phyloP scores from a whole-genome alignment of 768 basidiomycete species.

The Myochromella boudieri region DNA sequence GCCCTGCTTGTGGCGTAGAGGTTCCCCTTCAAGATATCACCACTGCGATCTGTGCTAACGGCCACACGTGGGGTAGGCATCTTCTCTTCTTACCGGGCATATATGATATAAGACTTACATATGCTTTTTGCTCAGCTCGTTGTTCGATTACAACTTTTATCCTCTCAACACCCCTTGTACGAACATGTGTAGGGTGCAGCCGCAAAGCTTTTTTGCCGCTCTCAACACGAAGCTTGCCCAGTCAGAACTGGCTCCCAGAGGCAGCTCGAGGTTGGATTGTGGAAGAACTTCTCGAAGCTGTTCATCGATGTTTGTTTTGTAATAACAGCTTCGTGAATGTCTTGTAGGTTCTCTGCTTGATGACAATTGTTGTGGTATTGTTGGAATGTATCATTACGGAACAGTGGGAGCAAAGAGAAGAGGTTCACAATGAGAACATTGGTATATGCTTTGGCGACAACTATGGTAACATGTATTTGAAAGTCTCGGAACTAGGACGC shows the following conservation, averaged over 20 bases:
- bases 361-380: neutral
- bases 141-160: conserved; percentile 83
- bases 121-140: conserved; percentile 47
- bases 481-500: too few species aligned
- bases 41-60: conserved; percentile 63
- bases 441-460: neutral
- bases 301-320: conserved; percentile 69
- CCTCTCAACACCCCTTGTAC: conserved; percentile 72
- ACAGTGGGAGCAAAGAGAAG: too few species aligned
- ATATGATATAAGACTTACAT: conserved; percentile 15
- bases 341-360: conserved; percentile 32
- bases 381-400: neutral
- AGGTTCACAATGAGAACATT: too few species aligned
- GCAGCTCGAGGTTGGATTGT: conserved; percentile 63
- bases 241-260: conserved; percentile 42
- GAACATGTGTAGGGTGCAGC: conserved; percentile 80
- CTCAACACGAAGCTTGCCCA: conserved; percentile 31
- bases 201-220: conserved; percentile 77
- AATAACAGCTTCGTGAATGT: conserved; percentile 63
- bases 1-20: conserved; percentile 70
- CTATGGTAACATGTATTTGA: neutral
- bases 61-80: conserved; percentile 74
- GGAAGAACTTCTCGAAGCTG: conserved; percentile 62
- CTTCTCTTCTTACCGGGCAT: neutral
- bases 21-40: conserved; percentile 62